Percentiles rank a stretch among this genome's conserved stretches.
Evolutionary conservation across 1,284 basidiomycete species (phyloP).

Genomic region (Ceratobasidium sp.): DNA sequence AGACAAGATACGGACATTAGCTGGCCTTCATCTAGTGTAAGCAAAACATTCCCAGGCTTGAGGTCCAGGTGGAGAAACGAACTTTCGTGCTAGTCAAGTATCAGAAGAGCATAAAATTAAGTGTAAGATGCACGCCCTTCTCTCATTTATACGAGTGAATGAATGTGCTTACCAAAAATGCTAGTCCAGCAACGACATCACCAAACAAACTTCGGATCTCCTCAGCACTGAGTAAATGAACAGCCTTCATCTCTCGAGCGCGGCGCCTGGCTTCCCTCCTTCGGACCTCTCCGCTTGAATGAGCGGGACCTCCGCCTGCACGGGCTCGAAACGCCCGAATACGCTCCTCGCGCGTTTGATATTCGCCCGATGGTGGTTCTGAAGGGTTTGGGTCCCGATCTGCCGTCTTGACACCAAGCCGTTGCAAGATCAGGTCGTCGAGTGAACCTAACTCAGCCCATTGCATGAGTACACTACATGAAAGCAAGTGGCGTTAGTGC

Average conservation of each 20-base stretch:
- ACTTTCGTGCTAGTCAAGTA: conserved; percentile 69
- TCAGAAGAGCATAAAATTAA: neutral
- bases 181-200: conserved; percentile 77
- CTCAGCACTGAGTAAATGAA: conserved; percentile 79
- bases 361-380: conserved; percentile 45
- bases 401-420: conserved; percentile 47
- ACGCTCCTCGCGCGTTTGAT: conserved; percentile 67
- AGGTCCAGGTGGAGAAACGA: conserved; percentile 89
- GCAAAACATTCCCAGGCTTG: conserved; percentile 89
- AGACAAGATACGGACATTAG: conserved; percentile 63
- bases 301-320: conserved; percentile 63
- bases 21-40: conserved; percentile 89
- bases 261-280: conserved; percentile 44
- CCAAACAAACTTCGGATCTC: conserved; percentile 77
- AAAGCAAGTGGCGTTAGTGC: neutral
- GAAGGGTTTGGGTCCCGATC: conserved; percentile 41
- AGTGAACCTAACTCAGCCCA: conserved; percentile 79
- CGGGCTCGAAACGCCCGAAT: conserved; percentile 74
- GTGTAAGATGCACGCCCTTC: neutral
- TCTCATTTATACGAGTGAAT: neutral
- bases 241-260: conserved; percentile 58
- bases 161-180: conserved; percentile 71
- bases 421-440: conserved; percentile 28
- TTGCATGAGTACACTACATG: conserved; percentile 81
- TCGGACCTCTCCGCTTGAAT: conserved; percentile 50